Evolutionary conservation across 2,329 filamentous ascomycete genomes (phyloP), one percentile per base, ranked within the genome.

Genomic region (Knufia fluminis): DNA sequence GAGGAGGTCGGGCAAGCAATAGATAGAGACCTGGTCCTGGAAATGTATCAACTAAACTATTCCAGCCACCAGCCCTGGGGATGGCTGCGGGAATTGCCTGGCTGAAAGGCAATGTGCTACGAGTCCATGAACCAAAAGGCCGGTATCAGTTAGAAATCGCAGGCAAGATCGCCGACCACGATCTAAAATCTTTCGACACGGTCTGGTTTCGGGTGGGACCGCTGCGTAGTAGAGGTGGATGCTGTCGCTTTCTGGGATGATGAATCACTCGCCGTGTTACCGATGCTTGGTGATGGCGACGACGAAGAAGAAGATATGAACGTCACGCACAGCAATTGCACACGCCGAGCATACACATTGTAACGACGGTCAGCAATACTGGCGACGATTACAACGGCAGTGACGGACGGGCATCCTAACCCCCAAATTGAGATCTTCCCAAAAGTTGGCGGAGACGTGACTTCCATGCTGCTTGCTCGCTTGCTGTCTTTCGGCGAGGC

Each of bases 1-100:
- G 33, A 48, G 19, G 35, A 39, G 45, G 33, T 48, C 42, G 24
- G 42, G 12, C 20, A 23, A 36, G 43, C 19, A 46, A 46, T 22
- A 14, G 22, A n/a, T 7, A 6, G 3, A 14, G 24, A 9, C 22
- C 14, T 28, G 12, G 22, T n/a, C 24, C 22, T 24, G 19, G 22
- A 8, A 22, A 10, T 24, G 23, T n/a, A 43, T 43, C 40, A 26
- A 12, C n/a, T 28, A 22, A 22, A 26, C 40, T n/a, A 26, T 43
- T 12, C 40, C 40, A 43, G 40, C 40, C 40, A 24, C 40, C 20
- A 28, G 26, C 28, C 40, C 22, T 10, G 24, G 40, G 17, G 4
- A 22, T 26, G 24, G n/a, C 10, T 26, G 33, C n/a, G n/a, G 16
- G 33, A 36, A 8, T n/a, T 16, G 33, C 33, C 33, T 36, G n/a